Evolutionary conservation across 768 basidiomycete species (phyloP), one percentile per base, ranked within the genome.

Genomic region (Porphyrellus cyaneotinctus): DNA sequence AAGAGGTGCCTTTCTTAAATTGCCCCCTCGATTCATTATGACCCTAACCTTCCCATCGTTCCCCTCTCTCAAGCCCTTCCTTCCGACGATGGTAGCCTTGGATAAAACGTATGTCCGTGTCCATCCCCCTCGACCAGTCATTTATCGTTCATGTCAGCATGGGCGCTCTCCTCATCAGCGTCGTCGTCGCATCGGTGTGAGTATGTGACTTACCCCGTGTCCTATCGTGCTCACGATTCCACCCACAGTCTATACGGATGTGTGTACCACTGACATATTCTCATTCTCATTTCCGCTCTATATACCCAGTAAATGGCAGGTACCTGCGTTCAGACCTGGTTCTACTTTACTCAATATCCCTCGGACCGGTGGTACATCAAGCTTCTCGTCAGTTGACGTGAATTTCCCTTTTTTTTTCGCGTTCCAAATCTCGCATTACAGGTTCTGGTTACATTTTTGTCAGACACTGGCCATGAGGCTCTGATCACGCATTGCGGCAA

Each of bases 321-420:
- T n/a, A 80, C 80, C 5, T 72, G 73, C 43, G 66, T 82, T 22
- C 83, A 84, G 63, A 74, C 75, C 1, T 81, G 73, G 71, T 82
- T 76, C 54, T 84, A 82, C 56, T 82, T 65, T 51, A 71, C 67
- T n/a, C 74, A 55, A 2, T 72, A 83, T 59, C 75, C 80, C 51
- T 71, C 64, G n/a, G 82, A 83, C 61, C 61, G 63, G 30, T 82
- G 80, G 78, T 66, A 72, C 15, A 69, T 75, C 53, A 80, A 77
- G 56, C 43, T 64, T 17, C 63, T 83, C 23, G 82, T 81, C 52
- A 56, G 74, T 65, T 26, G 15, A 36, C 30, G 14, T 15, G 1
- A n/a, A 4, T 42, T n/a, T 17, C 26, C 41, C 20, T 47, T n/a
- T 35, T 11, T 15, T 11, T 14, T 43, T 6, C 9, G 26, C n/a